These are phyloP conservation scores for Penicillium samsonianum DNA, from an alignment of 495 filamentous ascomycete species.

Conservation along the genomic window DNA sequence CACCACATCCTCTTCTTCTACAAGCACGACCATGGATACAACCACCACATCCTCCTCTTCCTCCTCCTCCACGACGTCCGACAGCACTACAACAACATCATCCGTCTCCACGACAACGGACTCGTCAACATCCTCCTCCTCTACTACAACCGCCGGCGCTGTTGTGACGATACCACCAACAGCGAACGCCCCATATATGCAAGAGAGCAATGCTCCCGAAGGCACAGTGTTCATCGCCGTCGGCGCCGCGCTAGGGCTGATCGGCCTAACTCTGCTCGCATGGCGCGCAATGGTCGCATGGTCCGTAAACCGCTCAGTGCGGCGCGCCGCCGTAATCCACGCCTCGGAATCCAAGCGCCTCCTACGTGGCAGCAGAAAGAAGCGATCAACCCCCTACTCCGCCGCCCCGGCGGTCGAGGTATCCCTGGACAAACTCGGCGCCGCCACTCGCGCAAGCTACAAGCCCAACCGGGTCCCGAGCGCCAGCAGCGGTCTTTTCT, in stretches of 20 bases:
- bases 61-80: conserved; percentile 24
- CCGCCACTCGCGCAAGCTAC: conserved; percentile 40
- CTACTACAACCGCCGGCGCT: conserved; percentile 30
- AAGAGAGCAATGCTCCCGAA: conserved; percentile 84
- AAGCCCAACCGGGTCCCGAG: conserved; percentile 49
- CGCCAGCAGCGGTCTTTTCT: conserved; percentile 72
- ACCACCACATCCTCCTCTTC: conserved; percentile 28
- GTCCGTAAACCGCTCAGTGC: conserved; percentile 87
- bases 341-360: conserved; percentile 68
- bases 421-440: conserved; percentile 55
- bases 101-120: conserved; percentile 32
- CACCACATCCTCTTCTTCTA: conserved; percentile 20
- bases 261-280: conserved; percentile 74
- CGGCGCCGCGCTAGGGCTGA: conserved; percentile 80
- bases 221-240: conserved; percentile 96
- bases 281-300: conserved; percentile 91
- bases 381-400: conserved; percentile 38
- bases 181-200: conserved; percentile 88
- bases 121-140: conserved; percentile 31
- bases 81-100: conserved; percentile 22
- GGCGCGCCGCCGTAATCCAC: conserved; percentile 71
- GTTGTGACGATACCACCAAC: conserved; percentile 74
- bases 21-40: conserved; percentile 30
- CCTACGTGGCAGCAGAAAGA: conserved; percentile 55
- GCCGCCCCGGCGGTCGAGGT: conserved; percentile 51